Conservation (phyloP, 331 rosid species). For the Cydonia oblonga region DNA sequence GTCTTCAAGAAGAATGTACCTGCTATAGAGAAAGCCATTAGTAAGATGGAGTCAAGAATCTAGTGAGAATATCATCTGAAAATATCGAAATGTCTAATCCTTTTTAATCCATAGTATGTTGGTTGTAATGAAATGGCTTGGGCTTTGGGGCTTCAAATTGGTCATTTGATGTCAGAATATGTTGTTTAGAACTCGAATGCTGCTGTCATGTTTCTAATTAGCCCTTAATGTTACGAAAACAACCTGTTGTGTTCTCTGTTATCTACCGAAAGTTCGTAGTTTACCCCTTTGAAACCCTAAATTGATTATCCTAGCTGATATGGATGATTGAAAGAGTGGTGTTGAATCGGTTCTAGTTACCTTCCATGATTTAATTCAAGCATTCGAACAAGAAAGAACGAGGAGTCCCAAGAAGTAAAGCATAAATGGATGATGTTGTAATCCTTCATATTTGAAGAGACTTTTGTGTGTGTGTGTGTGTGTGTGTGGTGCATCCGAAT, state of each 20-base stretch:
- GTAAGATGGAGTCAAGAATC: slow-evolving; percentile 48
- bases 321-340: background rate
- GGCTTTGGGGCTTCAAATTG: slow-evolving; percentile 6
- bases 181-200: slow-evolving; percentile 5
- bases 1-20: slow-evolving; percentile 61
- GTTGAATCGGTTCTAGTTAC: background rate
- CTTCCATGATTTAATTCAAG: background rate
- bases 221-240: background rate
- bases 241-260: background rate
- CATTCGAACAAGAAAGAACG: background rate
- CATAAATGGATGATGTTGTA: background rate
- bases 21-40: slow-evolving; percentile 70
- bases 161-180: slow-evolving; percentile 5
- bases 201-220: background rate
- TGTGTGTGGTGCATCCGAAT: too few relatives aligned
- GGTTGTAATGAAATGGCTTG: slow-evolving; percentile 5
- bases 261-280: background rate
- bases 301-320: background rate
- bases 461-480: too few relatives aligned
- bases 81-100: background rate
- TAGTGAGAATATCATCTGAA: background rate
- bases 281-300: background rate
- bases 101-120: background rate
- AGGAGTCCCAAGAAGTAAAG: background rate
- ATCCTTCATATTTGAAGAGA: background rate